Percentiles rank a stretch among this genome's conserved stretches.
Conservation (phyloP, 768 basidiomycete species). For the Russula griseocarnosa region DNA sequence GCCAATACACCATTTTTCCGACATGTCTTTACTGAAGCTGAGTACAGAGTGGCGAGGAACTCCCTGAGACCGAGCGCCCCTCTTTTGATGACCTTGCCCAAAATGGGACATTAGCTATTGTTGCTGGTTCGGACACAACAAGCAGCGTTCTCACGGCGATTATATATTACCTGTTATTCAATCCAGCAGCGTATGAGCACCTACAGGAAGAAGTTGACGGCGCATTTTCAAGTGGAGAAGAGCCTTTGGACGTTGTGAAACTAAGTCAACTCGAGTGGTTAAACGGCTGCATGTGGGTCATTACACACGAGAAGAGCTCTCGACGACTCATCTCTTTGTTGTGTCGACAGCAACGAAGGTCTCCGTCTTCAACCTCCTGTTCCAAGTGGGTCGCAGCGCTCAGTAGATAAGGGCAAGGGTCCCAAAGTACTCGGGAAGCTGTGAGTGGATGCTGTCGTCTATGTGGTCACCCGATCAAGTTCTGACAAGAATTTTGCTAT, state of each 20-base stretch:
- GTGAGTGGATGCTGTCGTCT: not conserved
- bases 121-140: conserved; percentile 45
- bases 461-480: not conserved
- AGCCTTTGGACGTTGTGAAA: conserved; percentile 18
- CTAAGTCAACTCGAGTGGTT: conserved; percentile 23
- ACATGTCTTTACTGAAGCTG: not conserved
- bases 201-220: conserved; percentile 21
- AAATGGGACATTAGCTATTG: conserved; percentile 39
- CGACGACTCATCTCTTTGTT: no score
- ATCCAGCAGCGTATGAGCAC: conserved; percentile 31
- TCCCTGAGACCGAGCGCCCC: conserved; percentile 14
- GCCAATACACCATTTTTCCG: not conserved
- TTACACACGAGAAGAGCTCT: not conserved
- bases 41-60: conserved; percentile 20
- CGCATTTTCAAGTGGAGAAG: conserved; percentile 17
- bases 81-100: conserved; percentile 31
- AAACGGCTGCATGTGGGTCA: conserved; percentile 26
- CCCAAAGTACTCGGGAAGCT: conserved; percentile 28
- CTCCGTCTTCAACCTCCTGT: conserved; percentile 38
- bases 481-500: not conserved
- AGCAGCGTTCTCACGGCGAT: conserved; percentile 37
- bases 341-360: no score
- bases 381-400: conserved; percentile 46
- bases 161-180: conserved; percentile 36
- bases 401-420: conserved; percentile 36